Evolutionary conservation across 2,329 filamentous ascomycete species (phyloP), one percentile per base, ranked within the genome.

Genomic region (Fusarium musae): DNA sequence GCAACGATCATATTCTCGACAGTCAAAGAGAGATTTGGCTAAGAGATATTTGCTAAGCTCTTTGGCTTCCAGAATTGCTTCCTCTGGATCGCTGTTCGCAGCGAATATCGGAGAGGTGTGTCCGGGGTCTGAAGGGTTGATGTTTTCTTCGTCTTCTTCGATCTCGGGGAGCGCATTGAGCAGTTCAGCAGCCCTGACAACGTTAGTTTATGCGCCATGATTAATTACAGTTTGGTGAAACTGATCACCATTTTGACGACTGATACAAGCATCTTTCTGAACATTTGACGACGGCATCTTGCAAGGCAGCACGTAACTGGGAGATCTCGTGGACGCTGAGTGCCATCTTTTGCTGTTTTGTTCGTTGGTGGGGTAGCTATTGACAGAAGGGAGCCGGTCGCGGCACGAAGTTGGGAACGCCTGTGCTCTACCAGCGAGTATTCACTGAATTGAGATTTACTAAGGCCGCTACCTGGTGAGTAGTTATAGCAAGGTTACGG

Each of bases 201-300:
- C 36, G 57, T 78, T 70, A 79, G 72, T 58, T 66, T 43, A 59
- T 49, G 52, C 30, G 42, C 21, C 30, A 16, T 28, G 19, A 44
- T 6, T 17, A n/a, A 28, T 17, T 13, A 34, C 12, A 44, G 16
- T 32, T 16, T 26, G 12, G 28, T n/a, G 28, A 52, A 47, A 13
- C 6, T 54, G 54, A 78, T 63, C 81, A 97, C 96, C 96, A 99
- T 90, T 98, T 98, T 34, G 96, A 92, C 11, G 96, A 96, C 78
- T 98, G 95, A 79, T 98, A 98, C 17, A 99, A 88, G 82, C 96
- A 97, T 81, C 96, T 88, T 81, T 99, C 96, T 3, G 95, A 97
- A 84, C 95, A 98, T 80, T 95, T 95, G 30, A 96, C 88, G 6
- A 96, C 92, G 36, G 96, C 94, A 78, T 95, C 92, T 81, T 97